Percentiles rank a stretch among this genome's conserved stretches.
Conservation (phyloP, 1,284 basidiomycete species). For the Rhizoctonia solani region DNA sequence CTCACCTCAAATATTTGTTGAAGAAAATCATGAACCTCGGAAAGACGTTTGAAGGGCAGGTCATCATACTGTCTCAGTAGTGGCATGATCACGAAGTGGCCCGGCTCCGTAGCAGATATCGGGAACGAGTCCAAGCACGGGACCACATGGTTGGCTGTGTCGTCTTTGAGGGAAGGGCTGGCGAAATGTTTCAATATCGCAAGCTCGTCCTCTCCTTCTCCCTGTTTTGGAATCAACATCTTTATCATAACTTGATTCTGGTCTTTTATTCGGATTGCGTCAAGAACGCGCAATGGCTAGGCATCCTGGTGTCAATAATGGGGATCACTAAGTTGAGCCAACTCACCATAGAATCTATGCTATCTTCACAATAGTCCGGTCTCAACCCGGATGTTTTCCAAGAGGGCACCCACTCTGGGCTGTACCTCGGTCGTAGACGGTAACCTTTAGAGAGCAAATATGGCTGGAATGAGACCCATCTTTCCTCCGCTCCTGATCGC, state of each 20-base stretch:
- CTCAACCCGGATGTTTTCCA: not conserved
- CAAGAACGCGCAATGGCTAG: not conserved
- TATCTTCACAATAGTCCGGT: not conserved
- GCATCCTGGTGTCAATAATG: not conserved
- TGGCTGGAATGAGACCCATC: not conserved
- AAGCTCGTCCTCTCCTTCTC: conserved; percentile 2
- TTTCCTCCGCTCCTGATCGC: not conserved
- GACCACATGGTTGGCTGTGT: conserved; percentile 10
- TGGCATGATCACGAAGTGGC: conserved; percentile 2
- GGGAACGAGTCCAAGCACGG: conserved; percentile 16
- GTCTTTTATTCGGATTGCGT: conserved; percentile 16
- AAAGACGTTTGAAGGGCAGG: not conserved
- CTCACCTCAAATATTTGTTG: conserved; percentile 34
- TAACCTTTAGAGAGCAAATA: too few species aligned
- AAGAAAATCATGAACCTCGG: not conserved
- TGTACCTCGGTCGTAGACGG: too few species aligned
- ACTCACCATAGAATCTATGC: not conserved
- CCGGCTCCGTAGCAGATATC: not conserved
- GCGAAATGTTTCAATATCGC: conserved; percentile 5
- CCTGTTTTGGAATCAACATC: not conserved
- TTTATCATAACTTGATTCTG: conserved; percentile 19
- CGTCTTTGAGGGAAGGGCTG: not conserved
- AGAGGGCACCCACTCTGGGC: conserved; percentile 13
- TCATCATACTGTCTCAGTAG: not conserved
- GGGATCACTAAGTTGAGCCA: not conserved